Percentiles rank a stretch among this genome's conserved stretches.
Evolutionary conservation across 2,329 filamentous ascomycete species (phyloP).

Genomic region (Claviceps fusiformis): DNA sequence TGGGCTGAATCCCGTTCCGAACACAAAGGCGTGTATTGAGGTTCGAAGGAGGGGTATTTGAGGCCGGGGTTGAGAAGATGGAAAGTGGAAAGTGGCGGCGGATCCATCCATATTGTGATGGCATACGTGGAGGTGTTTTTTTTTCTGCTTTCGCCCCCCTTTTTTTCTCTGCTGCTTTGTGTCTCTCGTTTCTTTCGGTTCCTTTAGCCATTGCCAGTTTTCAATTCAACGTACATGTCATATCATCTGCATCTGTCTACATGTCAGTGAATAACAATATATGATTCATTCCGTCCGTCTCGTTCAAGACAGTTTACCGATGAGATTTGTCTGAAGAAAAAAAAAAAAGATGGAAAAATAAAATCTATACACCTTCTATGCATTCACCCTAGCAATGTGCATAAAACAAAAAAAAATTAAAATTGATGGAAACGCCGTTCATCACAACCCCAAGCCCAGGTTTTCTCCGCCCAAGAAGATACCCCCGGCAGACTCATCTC

Average conservation of each 20-base stretch:
- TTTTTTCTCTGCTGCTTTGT: background rate
- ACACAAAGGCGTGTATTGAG: slow-evolving; percentile 14
- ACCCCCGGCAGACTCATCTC: slow-evolving; percentile 29
- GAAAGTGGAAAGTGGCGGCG: background rate
- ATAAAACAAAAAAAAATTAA: background rate
- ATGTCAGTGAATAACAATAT: no score
- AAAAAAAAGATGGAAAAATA: background rate
- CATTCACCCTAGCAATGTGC: background rate
- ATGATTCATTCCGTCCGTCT: no score
- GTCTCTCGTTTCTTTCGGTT: no score
- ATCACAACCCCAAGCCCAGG: slow-evolving; percentile 12
- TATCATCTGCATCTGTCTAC: no score
- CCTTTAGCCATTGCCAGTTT: no score
- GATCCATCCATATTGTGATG: background rate
- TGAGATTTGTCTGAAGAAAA: background rate
- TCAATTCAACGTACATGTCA: no score
- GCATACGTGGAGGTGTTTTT: background rate
- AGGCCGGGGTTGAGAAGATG: background rate
- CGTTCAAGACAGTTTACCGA: no score
- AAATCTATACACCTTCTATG: background rate
- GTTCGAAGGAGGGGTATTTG: slow-evolving; percentile 10
- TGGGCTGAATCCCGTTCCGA: slow-evolving; percentile 26
- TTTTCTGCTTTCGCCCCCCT: no score
- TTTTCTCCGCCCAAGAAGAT: slow-evolving; percentile 29
- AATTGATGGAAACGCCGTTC: background rate